These are phyloP conservation scores for Chlamydomonas sphaeroides DNA, from an alignment of 139 green algal genomes.

Conservation along the genomic window DNA sequence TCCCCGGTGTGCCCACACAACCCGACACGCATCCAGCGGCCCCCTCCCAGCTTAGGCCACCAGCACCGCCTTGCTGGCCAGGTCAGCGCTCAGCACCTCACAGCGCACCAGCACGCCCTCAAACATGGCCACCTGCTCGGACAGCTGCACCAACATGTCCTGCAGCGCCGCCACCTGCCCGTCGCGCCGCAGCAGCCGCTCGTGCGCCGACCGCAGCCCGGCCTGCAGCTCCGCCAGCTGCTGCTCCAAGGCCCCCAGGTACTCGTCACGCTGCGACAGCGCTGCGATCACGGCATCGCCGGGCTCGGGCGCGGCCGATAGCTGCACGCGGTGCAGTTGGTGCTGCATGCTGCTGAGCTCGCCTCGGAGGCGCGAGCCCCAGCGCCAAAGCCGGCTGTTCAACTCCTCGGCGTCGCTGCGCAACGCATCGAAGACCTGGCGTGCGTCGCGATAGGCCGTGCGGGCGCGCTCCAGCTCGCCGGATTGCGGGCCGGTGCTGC, in stretches of 20 bases:
- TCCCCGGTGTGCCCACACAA: no score
- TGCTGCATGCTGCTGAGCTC: neutral
- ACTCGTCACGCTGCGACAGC: neutral
- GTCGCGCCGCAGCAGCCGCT: neutral
- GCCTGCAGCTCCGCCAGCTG: constrained; percentile 5
- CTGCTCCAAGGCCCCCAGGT: neutral
- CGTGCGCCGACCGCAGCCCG: neutral
- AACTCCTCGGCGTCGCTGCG: constrained; percentile 22
- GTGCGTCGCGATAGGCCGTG: constrained; percentile 8
- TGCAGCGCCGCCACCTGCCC: constrained; percentile 21
- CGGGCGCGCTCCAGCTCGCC: neutral
- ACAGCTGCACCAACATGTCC: constrained; percentile 31
- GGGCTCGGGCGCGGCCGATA: neutral
- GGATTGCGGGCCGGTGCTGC: no score
- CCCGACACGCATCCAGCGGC: no score
- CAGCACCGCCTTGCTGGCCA: neutral
- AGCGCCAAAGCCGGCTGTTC: constrained; percentile 22
- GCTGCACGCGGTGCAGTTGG: neutral
- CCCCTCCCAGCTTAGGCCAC: no score
- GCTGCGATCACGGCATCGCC: neutral
- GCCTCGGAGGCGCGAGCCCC: neutral
- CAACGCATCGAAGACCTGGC: constrained; percentile 11
- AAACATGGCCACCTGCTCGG: constrained; percentile 22
- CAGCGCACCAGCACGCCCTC: constrained; percentile 12
- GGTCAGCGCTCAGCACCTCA: constrained; percentile 21